These are phyloP conservation scores for Fraxinus baroniana DNA, from an alignment of 305 asterid genomes.

Conservation along the genomic window DNA sequence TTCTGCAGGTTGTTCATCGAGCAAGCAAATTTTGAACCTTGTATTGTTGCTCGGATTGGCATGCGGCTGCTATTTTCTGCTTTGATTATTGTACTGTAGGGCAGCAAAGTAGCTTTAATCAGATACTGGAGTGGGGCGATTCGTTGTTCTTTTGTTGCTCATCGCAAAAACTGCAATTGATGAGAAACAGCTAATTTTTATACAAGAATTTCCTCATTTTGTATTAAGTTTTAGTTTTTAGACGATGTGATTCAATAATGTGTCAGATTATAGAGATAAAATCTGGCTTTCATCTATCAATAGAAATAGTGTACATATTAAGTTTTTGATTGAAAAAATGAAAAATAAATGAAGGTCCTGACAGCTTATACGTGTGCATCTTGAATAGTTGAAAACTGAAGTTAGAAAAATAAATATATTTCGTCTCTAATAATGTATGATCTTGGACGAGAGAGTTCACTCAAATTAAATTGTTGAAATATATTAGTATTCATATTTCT, in stretches of 20 bases:
- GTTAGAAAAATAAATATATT: background rate
- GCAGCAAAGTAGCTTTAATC: background rate
- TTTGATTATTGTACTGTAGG: slow-evolving; percentile 9
- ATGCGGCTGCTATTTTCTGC: slow-evolving; percentile 28
- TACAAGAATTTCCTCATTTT: too few species aligned
- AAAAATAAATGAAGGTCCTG: too few species aligned
- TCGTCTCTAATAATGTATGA: background rate
- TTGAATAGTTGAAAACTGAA: background rate
- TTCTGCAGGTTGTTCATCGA: slow-evolving; percentile 43
- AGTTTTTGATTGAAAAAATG: too few species aligned
- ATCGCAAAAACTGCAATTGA: slow-evolving; percentile 1
- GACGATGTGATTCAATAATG: background rate
- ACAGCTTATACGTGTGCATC: background rate
- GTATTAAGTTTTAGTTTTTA: too few species aligned
- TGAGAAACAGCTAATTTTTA: background rate
- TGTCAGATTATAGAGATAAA: background rate
- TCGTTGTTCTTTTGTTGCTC: slow-evolving; percentile 9
- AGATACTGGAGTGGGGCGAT: background rate
- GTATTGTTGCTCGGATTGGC: slow-evolving; percentile 35
- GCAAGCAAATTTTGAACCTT: slow-evolving; percentile 21
- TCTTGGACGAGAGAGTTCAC: background rate
- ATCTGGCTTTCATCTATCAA: background rate
- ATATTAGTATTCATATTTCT: background rate
- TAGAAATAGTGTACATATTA: too few species aligned
- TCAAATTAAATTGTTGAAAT: background rate